Percentiles rank a stretch among this genome's conserved stretches.
These are phyloP conservation scores for Domatiomyces catenatus DNA, from an alignment of 2,329 filamentous ascomycete genomes.

Conservation along the genomic window DNA sequence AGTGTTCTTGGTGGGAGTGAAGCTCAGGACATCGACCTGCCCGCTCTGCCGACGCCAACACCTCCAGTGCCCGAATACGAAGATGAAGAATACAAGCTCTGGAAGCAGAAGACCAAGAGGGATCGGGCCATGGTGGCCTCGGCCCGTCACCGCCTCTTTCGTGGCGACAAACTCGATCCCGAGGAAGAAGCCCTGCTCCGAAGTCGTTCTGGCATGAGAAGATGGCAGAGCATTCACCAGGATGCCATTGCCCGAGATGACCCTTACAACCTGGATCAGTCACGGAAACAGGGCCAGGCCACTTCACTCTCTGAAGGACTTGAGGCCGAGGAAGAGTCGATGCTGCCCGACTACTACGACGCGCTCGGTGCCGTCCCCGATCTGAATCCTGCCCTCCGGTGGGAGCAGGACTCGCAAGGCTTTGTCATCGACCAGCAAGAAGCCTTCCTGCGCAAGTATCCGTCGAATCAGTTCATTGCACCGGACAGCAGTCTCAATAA, in stretches of 20 bases:
- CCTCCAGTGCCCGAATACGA: slow-evolving; percentile 70
- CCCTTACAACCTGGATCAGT: slow-evolving; percentile 30
- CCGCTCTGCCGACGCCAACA: slow-evolving; percentile 42
- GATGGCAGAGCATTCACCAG: slow-evolving; percentile 67
- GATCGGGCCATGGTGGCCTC: slow-evolving; percentile 76
- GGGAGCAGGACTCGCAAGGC: slow-evolving; percentile 80
- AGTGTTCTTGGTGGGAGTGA: slow-evolving; percentile 49
- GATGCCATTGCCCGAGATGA: slow-evolving; percentile 44
- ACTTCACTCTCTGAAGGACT: slow-evolving; percentile 92
- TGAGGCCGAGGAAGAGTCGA: slow-evolving; percentile 68
- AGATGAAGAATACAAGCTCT: slow-evolving; percentile 82
- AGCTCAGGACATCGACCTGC: slow-evolving; percentile 72
- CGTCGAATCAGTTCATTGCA: slow-evolving; percentile 57
- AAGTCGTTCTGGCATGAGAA: slow-evolving; percentile 74
- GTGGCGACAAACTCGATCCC: slow-evolving; percentile 63
- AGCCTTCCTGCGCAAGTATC: slow-evolving; percentile 65
- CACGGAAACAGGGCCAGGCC: slow-evolving; percentile 30
- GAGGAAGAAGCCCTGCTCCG: slow-evolving; percentile 80
- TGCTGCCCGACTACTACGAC: slow-evolving; percentile 91
- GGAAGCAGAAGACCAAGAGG: slow-evolving; percentile 98
- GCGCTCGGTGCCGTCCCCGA: slow-evolving; percentile 73
- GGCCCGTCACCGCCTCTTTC: slow-evolving; percentile 74
- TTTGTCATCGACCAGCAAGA: slow-evolving; percentile 77
- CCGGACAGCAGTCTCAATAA: slow-evolving; percentile 58
- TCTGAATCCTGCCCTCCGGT: slow-evolving; percentile 59